phyloP scores from a whole-genome alignment of 495 filamentous ascomycete genomes.

The Hyaloscypha finlandica region DNA sequence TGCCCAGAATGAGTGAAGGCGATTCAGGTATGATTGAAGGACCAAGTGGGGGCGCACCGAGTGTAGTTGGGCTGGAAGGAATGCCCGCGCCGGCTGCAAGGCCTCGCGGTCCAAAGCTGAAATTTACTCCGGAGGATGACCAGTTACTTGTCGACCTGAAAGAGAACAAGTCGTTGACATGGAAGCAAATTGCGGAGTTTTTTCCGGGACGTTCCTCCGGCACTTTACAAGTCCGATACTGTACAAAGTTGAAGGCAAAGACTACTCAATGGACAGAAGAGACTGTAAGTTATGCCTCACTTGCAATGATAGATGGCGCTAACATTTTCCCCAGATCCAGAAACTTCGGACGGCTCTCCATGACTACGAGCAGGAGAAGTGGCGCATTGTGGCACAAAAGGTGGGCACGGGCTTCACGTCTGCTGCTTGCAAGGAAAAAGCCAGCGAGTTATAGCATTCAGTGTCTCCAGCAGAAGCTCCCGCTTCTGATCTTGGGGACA shows the following conservation, averaged over 20 bases:
- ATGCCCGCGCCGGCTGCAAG: constrained; percentile 78
- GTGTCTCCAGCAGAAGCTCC: constrained; percentile 52
- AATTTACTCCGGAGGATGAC: constrained; percentile 90
- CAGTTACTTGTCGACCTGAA: constrained; percentile 81
- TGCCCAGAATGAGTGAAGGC: constrained; percentile 51
- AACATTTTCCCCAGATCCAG: constrained; percentile 58
- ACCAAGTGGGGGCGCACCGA: constrained; percentile 53
- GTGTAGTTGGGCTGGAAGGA: constrained; percentile 76
- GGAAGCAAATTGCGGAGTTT: constrained; percentile 95
- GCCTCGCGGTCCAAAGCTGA: constrained; percentile 81
- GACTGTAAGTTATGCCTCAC: constrained; percentile 61
- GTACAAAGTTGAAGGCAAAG: constrained; percentile 90
- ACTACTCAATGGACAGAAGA: constrained; percentile 91
- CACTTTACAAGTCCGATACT: constrained; percentile 90
- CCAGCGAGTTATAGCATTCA: constrained; percentile 63
- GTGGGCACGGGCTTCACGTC: constrained; percentile 85
- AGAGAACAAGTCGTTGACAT: constrained; percentile 88
- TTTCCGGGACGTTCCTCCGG: constrained; percentile 87
- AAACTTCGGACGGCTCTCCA: constrained; percentile 76
- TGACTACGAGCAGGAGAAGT: constrained; percentile 88
- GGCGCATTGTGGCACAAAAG: constrained; percentile 84
- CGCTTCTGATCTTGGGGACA: constrained; percentile 52
- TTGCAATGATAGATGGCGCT: constrained; percentile 1
- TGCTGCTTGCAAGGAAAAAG: constrained; percentile 80
- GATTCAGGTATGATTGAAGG: constrained; percentile 40